Base-by-base conservation (phyloP, 2,329 filamentous ascomycete genomes). In the Fusarium nelsonii region DNA sequence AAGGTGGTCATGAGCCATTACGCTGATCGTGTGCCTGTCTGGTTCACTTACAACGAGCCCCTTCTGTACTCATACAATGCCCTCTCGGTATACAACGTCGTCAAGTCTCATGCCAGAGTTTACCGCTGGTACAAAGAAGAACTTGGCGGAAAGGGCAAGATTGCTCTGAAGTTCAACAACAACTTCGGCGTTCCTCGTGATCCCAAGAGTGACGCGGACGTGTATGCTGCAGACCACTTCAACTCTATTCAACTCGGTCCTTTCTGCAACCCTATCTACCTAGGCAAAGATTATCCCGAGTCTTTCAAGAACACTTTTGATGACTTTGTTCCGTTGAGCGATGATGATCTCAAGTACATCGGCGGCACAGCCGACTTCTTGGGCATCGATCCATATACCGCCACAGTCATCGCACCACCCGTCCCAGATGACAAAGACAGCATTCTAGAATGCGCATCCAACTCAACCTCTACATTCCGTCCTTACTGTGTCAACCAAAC, bases 361-460 rank as follows among this genome's bases (percentile, higher is more conserved):
- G 79, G 81, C 20, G 81, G 82, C 8, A 87, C 84, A 0, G 81
- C 83, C 4, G 87, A 89, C 73, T 84, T 88, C 57, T 81, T 87
- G 39, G 85, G 82, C 8, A 82, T 89, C 37, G 86, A 90, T 65
- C 84, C 86, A 0, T 90, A 90, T 76, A 88, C 85, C 0, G 83
- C 85, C 0, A 85, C 83, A 0, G 83, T 87, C 0, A 83, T 88
- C n/a, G 81, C 82, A 3, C 80, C 83, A 0, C 83, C 85, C 0
- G 73, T 70, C 0, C 59, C 71, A 8, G 74, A 77, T 8, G 65
- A 73, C 34, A 69, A 63, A 14, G 77, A 76, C 10, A 85, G 84
- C 3, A 81, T 87, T 45, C 75, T 79, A 0, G 79, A 80, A 7
- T 89, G 87, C 69, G 80, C 83, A 2, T 63, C 77, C 8, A 84